phyloP scores from a whole-genome alignment of 768 basidiomycete genomes.

The Termitomyces heimii region DNA sequence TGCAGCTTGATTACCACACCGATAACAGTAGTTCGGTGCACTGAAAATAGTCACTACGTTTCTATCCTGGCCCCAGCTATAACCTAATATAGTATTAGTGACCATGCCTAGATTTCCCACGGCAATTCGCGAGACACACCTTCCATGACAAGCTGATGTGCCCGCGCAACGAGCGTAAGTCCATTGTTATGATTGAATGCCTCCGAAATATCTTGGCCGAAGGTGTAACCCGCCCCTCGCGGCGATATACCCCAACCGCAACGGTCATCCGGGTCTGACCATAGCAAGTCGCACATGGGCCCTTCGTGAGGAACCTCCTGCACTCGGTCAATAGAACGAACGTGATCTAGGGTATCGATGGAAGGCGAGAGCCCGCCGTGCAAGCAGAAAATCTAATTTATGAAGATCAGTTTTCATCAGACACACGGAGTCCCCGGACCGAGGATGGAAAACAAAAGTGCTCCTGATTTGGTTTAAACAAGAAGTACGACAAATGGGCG shows the following conservation, averaged over 20 bases:
- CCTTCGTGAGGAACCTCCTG: constrained; percentile 99
- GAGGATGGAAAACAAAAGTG: constrained; percentile 3
- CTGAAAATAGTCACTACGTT: constrained; percentile 99
- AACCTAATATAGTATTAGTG: constrained; percentile 39
- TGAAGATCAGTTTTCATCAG: constrained; percentile 15
- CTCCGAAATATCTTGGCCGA: constrained; percentile 98
- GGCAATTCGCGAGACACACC: constrained; percentile 41
- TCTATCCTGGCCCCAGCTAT: constrained; percentile 98
- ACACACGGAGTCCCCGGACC: constrained; percentile 10
- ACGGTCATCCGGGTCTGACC: constrained; percentile 99
- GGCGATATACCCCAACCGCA: constrained; percentile 99
- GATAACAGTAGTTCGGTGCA: constrained; percentile 99
- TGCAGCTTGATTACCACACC: constrained; percentile 98
- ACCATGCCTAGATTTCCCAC: not conserved
- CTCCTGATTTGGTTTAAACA: constrained; percentile 8
- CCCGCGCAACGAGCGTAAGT: constrained; percentile 88
- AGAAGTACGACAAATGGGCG: not conserved
- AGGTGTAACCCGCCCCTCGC: constrained; percentile 97
- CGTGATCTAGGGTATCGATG: constrained; percentile 99
- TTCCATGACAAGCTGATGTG: constrained; percentile 96
- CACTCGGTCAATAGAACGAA: constrained; percentile 96
- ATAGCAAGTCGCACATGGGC: constrained; percentile 98
- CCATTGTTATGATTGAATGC: constrained; percentile 99
- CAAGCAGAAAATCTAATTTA: constrained; percentile 88
- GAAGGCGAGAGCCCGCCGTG: constrained; percentile 98